These are phyloP conservation scores for Monosporascus sp. DNA, from an alignment of 2,329 filamentous ascomycete genomes.

Conservation along the genomic window DNA sequence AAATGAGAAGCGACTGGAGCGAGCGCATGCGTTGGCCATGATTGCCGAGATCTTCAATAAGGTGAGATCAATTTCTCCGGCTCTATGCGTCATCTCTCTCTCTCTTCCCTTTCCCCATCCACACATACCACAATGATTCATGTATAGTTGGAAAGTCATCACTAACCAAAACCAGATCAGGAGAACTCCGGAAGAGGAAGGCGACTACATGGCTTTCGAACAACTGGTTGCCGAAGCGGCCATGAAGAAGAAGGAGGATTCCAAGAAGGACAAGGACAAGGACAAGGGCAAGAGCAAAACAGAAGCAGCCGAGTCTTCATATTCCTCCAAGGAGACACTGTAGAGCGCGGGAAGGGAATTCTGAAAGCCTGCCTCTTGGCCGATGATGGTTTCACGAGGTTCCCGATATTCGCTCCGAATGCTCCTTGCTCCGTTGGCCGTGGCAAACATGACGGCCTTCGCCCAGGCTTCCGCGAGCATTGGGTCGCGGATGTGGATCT, in stretches of 20 bases:
- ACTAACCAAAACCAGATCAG: slow-evolving; percentile 55
- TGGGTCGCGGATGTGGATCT: too few species aligned
- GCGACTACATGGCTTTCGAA: slow-evolving; percentile 97
- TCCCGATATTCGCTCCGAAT: not conserved
- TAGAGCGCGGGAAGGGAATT: not conserved
- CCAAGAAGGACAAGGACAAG: slow-evolving; percentile 60
- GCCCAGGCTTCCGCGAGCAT: not conserved
- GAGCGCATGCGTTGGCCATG: slow-evolving; percentile 82
- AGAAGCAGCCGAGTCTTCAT: slow-evolving; percentile 3
- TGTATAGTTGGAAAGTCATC: not conserved
- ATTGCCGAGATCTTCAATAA: slow-evolving; percentile 85
- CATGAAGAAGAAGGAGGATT: slow-evolving; percentile 87
- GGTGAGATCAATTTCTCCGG: slow-evolving; percentile 43
- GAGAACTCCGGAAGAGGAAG: slow-evolving; percentile 90
- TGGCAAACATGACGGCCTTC: not conserved
- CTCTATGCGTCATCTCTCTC: not conserved
- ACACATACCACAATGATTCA: not conserved
- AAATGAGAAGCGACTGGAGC: slow-evolving; percentile 79
- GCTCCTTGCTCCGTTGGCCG: not conserved
- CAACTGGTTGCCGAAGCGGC: slow-evolving; percentile 95
- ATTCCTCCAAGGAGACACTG: not conserved
- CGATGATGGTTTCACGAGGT: not conserved
- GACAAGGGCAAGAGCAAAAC: slow-evolving; percentile 41
- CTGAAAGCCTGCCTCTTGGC: not conserved
- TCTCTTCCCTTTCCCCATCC: not conserved